Conservation (phyloP, 2,329 filamentous ascomycete genomes). For the Pseudogymnoascus sp. region DNA sequence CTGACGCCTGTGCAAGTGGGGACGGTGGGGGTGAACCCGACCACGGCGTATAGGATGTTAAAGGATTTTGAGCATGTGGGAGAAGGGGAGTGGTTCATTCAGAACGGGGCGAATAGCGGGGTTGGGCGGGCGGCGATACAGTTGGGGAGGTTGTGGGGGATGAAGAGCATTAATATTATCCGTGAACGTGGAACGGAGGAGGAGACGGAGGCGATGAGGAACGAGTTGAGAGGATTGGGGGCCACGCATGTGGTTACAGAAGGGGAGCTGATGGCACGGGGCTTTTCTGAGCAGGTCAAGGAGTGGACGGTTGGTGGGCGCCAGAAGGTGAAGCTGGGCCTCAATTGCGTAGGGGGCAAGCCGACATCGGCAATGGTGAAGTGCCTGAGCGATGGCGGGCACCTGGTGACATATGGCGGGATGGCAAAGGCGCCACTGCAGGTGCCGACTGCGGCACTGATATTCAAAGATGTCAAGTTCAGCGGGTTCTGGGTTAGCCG, state of each 20-base stretch:
- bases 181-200: slow-evolving; percentile 59
- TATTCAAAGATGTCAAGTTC: slow-evolving; percentile 87
- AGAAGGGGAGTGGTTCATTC: slow-evolving; percentile 88
- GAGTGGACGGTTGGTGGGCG: slow-evolving; percentile 62
- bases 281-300: slow-evolving; percentile 43
- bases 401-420: slow-evolving; percentile 88
- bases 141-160: slow-evolving; percentile 75
- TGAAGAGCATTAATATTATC: slow-evolving; percentile 85
- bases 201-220: slow-evolving; percentile 57
- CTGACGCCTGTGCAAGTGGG: slow-evolving; percentile 72
- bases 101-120: slow-evolving; percentile 93
- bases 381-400: slow-evolving; percentile 58
- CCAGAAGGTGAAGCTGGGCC: slow-evolving; percentile 65
- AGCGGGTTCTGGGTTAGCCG: slow-evolving; percentile 91
- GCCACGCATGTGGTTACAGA: slow-evolving; percentile 44
- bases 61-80: slow-evolving; percentile 62
- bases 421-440: slow-evolving; percentile 85
- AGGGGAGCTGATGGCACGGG: slow-evolving; percentile 37
- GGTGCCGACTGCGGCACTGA: slow-evolving; percentile 75
- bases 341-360: slow-evolving; percentile 94
- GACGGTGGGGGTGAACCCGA: slow-evolving; percentile 87
- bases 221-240: slow-evolving; percentile 53
- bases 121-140: slow-evolving; percentile 91
- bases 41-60: slow-evolving; percentile 90
- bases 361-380: slow-evolving; percentile 73